Conservation (phyloP, 306 rosid species). For the Vigna reflexopilosa region DNA sequence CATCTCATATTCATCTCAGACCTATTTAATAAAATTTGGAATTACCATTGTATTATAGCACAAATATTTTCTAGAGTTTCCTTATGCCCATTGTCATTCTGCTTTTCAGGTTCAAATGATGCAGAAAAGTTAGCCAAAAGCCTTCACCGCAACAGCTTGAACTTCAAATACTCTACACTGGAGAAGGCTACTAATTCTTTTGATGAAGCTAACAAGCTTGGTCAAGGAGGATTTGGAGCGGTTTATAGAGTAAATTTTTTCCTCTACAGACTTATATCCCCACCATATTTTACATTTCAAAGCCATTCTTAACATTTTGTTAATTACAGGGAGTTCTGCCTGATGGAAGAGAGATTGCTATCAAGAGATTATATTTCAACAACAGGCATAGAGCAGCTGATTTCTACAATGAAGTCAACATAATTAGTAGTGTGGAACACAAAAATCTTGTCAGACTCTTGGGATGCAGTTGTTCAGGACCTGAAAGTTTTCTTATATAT, state of each 20-base stretch:
- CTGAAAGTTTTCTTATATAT: constrained; percentile 85
- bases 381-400: constrained; percentile 77
- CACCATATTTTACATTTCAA: constrained; percentile 6
- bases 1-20: background rate
- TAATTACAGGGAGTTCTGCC: constrained; percentile 48
- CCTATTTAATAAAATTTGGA: background rate
- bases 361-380: constrained; percentile 79
- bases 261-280: constrained; percentile 10
- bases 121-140: constrained; percentile 60
- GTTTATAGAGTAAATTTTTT: constrained; percentile 66
- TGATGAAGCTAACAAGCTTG: constrained; percentile 62
- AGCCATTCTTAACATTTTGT: constrained; percentile 19
- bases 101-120: constrained; percentile 63
- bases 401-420: constrained; percentile 82
- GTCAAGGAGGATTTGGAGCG: constrained; percentile 89
- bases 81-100: background rate
- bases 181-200: constrained; percentile 76
- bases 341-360: constrained; percentile 88
- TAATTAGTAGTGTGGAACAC: constrained; percentile 83
- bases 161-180: constrained; percentile 78
- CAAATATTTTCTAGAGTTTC: background rate
- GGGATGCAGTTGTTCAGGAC: constrained; percentile 87
- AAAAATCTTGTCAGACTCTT: constrained; percentile 70
- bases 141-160: constrained; percentile 70
- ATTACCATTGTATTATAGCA: background rate